Evolutionary conservation across 2,329 filamentous ascomycete genomes (phyloP).

Genomic region (Fusarium lateritium): DNA sequence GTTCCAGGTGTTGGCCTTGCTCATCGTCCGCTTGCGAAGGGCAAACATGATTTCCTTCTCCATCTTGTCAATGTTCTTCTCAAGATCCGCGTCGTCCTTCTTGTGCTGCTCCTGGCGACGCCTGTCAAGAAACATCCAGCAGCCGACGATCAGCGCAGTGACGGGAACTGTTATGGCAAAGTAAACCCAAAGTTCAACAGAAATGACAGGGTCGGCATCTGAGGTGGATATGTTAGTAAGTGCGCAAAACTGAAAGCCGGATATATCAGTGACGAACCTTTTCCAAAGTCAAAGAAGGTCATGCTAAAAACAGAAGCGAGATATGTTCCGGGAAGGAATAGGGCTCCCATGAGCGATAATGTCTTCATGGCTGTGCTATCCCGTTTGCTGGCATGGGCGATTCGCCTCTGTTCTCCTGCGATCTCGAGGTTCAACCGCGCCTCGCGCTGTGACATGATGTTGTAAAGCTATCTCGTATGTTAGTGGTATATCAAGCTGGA

Average conservation of each 20-base stretch:
- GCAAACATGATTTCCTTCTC: slow-evolving; percentile 70
- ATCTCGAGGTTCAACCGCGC: slow-evolving; percentile 75
- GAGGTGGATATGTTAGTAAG: slow-evolving; percentile 6
- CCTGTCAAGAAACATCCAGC: slow-evolving; percentile 70
- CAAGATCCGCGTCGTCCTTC: slow-evolving; percentile 66
- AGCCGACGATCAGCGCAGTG: slow-evolving; percentile 67
- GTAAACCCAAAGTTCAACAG: slow-evolving; percentile 72
- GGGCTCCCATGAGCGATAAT: slow-evolving; percentile 72
- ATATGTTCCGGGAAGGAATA: slow-evolving; percentile 75
- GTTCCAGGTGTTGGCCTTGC: slow-evolving; percentile 69
- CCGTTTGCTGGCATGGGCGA: slow-evolving; percentile 72
- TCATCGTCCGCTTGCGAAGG: slow-evolving; percentile 70
- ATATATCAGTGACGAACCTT: slow-evolving; percentile 51
- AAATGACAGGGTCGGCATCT: slow-evolving; percentile 61
- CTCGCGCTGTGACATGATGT: slow-evolving; percentile 76
- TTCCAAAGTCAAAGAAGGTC: slow-evolving; percentile 76
- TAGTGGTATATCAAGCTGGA: slow-evolving; percentile 11
- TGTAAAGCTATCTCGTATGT: slow-evolving; percentile 67
- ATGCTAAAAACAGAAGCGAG: slow-evolving; percentile 76
- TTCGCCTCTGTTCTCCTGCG: slow-evolving; percentile 70
- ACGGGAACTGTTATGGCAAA: slow-evolving; percentile 73
- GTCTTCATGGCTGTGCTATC: slow-evolving; percentile 77
- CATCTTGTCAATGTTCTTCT: slow-evolving; percentile 69
- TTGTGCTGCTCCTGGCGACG: slow-evolving; percentile 64
- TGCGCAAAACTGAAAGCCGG: not conserved